Evolutionary conservation across 768 basidiomycete genomes (phyloP).

Genomic region (Leucocoprinus sp.): DNA sequence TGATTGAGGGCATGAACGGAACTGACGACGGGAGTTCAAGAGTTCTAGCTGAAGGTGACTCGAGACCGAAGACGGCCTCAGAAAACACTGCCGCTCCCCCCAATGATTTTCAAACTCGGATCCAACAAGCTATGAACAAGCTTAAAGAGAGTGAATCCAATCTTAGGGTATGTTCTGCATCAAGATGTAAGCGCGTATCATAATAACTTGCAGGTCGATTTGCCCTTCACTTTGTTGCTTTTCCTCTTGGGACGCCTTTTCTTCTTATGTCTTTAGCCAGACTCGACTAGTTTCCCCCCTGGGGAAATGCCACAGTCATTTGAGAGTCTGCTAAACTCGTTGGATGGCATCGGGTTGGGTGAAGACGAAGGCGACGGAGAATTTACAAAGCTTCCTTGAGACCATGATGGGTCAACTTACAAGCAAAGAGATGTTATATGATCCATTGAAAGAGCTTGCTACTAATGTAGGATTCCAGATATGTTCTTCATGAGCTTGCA

Average conservation of each 20-base stretch:
- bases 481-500: background rate
- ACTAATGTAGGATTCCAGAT: constrained; percentile 43
- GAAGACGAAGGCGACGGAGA: constrained; percentile 44
- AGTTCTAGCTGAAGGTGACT: constrained; percentile 9
- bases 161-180: constrained; percentile 30
- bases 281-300: constrained; percentile 15
- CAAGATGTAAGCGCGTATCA: background rate
- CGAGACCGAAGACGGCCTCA: background rate
- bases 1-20: constrained; percentile 54
- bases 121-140: constrained; percentile 68
- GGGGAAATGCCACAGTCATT: constrained; percentile 29
- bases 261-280: constrained; percentile 14
- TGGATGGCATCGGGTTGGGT: constrained; percentile 29
- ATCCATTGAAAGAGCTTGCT: constrained; percentile 74
- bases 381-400: constrained; percentile 63
- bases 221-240: background rate
- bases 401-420: constrained; percentile 76
- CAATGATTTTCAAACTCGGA: constrained; percentile 53
- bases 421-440: constrained; percentile 79
- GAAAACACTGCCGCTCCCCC: background rate
- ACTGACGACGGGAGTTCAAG: constrained; percentile 17
- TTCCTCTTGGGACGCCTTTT: too few relatives aligned
- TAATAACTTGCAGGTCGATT: background rate
- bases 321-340: constrained; percentile 43
- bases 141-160: constrained; percentile 59